These are phyloP conservation scores for Farysia itapuensis DNA, from an alignment of 1,284 basidiomycete species.

Conservation along the genomic window DNA sequence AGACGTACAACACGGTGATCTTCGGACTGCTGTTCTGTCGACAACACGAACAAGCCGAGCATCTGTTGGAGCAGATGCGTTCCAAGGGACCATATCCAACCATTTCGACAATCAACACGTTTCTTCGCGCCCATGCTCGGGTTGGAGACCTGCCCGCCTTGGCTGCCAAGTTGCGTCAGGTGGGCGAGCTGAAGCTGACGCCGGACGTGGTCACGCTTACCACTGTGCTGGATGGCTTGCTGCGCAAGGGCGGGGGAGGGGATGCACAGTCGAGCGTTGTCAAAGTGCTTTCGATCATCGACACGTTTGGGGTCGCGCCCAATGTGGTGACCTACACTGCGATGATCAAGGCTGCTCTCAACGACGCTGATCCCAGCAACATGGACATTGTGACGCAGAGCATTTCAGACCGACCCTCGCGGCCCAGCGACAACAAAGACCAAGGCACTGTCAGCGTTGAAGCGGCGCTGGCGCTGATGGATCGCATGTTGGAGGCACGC, in stretches of 20 bases:
- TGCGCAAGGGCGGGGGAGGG: constrained; percentile 32
- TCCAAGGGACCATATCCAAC: constrained; percentile 31
- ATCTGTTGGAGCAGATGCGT: constrained; percentile 37
- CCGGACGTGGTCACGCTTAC: constrained; percentile 54
- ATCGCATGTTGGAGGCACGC: constrained; percentile 42
- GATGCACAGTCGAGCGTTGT: constrained; percentile 28
- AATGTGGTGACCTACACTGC: constrained; percentile 49
- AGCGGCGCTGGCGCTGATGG: constrained; percentile 41
- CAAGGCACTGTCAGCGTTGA: constrained; percentile 16
- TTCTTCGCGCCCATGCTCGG: constrained; percentile 41
- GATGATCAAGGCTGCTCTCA: constrained; percentile 51
- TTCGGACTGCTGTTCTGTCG: constrained; percentile 31
- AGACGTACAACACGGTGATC: constrained; percentile 48
- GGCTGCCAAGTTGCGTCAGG: constrained; percentile 23
- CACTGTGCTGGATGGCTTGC: constrained; percentile 46
- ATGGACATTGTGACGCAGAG: constrained; percentile 11
- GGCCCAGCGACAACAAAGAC: constrained; percentile 3
- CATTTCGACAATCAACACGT: constrained; percentile 47
- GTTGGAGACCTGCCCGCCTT: constrained; percentile 25
- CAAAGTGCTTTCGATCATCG: constrained; percentile 44
- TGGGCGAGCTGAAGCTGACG: constrained; percentile 17
- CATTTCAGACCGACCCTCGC: too few species aligned
- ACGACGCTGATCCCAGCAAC: constrained; percentile 17
- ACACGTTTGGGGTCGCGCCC: constrained; percentile 30
- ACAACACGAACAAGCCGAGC: constrained; percentile 16